Base-by-base conservation (phyloP, 73 alveolate genomes). In the Urostyla sp. region DNA sequence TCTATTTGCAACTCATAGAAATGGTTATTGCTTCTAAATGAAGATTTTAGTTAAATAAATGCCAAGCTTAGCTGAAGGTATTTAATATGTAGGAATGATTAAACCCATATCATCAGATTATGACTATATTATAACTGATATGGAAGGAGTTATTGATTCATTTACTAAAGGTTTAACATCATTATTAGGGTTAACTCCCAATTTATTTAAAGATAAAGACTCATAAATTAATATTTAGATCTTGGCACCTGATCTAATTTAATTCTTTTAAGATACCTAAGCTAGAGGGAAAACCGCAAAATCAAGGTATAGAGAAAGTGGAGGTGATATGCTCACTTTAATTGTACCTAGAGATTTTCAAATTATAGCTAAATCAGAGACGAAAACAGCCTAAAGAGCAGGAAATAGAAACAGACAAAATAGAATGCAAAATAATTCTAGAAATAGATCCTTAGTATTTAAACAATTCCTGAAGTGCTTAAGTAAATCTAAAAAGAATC, bases 51-150 rank as follows among this genome's bases (percentile, higher is more conserved):
- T 77, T 18, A 77, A 77, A 34, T 28, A 50, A 34, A 77, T 77
- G 81, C 89, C 89, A 3, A 31, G 73, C 11, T 24, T 77, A 24
- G 15, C 10, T 0, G 75, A 77, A 13, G 89, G 89, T 1, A 77
- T 77, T 37, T 32, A 77, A 36, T 77, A 77, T 31, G 89, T 77
- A 4, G 89, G 89, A 21, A 77, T 77, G 89, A 44, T 77, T 34
- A 77, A 49, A 48, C 80, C 80, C n/a, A 16, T 35, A 0, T 23
- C 58, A 27, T 44, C 89, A 1, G 81, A 58, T 27, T 23, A 3
- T 26, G 89, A 77, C 20, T 77, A 77, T 50, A 59, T 77, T 46
- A 58, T 77, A 3, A 77, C 89, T 1, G 63, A 50, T 13, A 66
- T 60, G 66, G 81, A 61, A 23, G 89, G 89, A 28, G 66, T 60